phyloP scores from a whole-genome alignment of 2,329 filamentous ascomycete genomes.

The Sporothrix globosa region DNA sequence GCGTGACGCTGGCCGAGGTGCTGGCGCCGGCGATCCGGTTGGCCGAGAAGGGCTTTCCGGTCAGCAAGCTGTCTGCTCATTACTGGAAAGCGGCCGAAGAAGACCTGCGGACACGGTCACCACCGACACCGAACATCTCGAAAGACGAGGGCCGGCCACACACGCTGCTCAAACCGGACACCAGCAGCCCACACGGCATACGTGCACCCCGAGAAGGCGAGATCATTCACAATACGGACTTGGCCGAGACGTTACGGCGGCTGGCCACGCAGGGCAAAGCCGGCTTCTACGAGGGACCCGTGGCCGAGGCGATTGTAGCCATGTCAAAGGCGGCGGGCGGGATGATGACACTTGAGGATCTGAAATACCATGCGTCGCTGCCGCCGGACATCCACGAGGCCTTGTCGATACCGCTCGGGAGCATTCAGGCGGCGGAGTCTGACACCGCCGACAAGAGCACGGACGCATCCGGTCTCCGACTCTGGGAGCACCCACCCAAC shows the following conservation, averaged over 20 bases:
- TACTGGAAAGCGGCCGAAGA: slow-evolving; percentile 39
- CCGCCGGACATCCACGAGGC: slow-evolving; percentile 49
- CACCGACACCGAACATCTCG: slow-evolving; percentile 51
- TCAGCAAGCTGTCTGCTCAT: slow-evolving; percentile 66
- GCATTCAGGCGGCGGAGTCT: slow-evolving; percentile 74
- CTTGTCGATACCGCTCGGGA: slow-evolving; percentile 74
- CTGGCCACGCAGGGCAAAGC: slow-evolving; percentile 78
- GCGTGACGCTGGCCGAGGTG: slow-evolving; percentile 72
- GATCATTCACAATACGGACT: slow-evolving; percentile 77
- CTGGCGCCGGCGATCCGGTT: slow-evolving; percentile 79
- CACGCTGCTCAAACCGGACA: slow-evolving; percentile 83
- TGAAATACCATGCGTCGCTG: slow-evolving; percentile 67
- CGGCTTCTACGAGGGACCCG: slow-evolving; percentile 83
- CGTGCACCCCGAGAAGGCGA: slow-evolving; percentile 78
- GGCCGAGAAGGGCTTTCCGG: slow-evolving; percentile 82
- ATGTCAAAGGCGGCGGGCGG: slow-evolving; percentile 75
- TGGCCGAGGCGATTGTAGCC: slow-evolving; percentile 78
- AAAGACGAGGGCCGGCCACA: slow-evolving; percentile 45
- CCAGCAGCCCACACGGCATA: slow-evolving; percentile 60
- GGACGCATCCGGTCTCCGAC: slow-evolving; percentile 71
- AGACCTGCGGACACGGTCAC: slow-evolving; percentile 58
- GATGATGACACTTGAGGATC: slow-evolving; percentile 74
- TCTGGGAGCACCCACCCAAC: slow-evolving; percentile 97
- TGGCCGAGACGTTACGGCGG: slow-evolving; percentile 77
- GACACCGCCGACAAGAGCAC: slow-evolving; percentile 54